A percentile compares a stretch with the other conserved stretches of the same genome.
These are phyloP conservation scores for Lycium barbarum DNA, from an alignment of 257 asterid species.

Conservation along the genomic window DNA sequence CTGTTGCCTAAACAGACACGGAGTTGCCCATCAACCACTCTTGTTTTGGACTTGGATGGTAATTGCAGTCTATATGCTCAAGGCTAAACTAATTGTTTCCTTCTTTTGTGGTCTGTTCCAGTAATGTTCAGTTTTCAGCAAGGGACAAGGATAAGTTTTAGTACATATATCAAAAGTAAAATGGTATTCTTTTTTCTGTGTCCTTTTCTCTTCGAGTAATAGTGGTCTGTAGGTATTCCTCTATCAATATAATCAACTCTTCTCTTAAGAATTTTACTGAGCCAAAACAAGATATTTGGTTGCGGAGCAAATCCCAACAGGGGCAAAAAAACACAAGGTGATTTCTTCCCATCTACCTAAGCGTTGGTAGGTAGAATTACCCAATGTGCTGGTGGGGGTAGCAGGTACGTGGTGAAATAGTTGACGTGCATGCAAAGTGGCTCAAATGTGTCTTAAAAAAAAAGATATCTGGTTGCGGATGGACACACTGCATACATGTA, in stretches of 20 bases:
- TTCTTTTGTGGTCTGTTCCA: conserved; percentile 22
- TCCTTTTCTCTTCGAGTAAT: background rate
- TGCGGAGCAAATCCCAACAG: background rate
- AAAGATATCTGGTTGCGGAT: background rate
- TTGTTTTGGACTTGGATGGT: conserved; percentile 98
- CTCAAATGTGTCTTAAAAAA: background rate
- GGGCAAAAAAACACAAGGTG: background rate
- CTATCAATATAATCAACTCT: conserved; percentile 9
- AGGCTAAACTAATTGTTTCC: background rate
- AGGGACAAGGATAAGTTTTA: conserved; percentile 18
- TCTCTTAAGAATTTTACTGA: background rate
- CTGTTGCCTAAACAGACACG: conserved; percentile 91
- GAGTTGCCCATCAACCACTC: conserved; percentile 94
- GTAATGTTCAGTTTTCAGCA: background rate
- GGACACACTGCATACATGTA: conserved; percentile 11
- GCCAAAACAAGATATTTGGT: conserved; percentile 9
- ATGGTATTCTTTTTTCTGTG: background rate
- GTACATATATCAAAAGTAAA: conserved; percentile 17
- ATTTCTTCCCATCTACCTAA: background rate
- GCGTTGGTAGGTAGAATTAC: background rate
- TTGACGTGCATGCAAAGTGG: background rate
- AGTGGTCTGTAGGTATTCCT: background rate
- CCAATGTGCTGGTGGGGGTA: background rate
- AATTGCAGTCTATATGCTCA: conserved; percentile 33
- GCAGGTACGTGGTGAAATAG: background rate